A percentile compares a stretch with the other conserved stretches of the same genome.
Conservation (phyloP, 2,329 filamentous ascomycete genomes). For the Cladophialophora yegresii region DNA sequence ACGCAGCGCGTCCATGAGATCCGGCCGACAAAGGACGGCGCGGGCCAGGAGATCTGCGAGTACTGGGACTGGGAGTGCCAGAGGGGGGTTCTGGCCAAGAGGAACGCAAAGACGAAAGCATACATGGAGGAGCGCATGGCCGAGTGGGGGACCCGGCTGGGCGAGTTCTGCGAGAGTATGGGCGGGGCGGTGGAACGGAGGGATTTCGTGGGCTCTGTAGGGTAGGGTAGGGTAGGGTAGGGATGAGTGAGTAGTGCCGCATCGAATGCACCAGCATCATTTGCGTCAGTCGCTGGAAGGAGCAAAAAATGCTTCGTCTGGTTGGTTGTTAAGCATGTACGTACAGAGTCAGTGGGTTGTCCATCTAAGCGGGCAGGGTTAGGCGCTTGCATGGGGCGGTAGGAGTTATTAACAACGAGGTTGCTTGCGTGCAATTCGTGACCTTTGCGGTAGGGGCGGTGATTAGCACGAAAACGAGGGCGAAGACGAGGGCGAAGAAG, state of each 20-base stretch:
- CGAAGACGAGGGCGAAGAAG: not conserved
- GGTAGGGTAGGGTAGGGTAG: too few species aligned
- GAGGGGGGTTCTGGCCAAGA: conserved; percentile 46
- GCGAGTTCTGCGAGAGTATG: conserved; percentile 41
- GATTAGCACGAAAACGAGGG: not conserved
- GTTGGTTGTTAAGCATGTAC: too few species aligned
- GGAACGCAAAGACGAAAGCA: conserved; percentile 48
- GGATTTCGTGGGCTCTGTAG: conserved; percentile 32
- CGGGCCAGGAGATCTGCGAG: conserved; percentile 43
- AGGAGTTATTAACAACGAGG: not conserved
- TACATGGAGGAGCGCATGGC: conserved; percentile 45
- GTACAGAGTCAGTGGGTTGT: too few species aligned
- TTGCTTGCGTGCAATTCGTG: not conserved
- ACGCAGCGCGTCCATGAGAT: conserved; percentile 54
- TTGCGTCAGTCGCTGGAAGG: too few species aligned
- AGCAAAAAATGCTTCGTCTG: not conserved
- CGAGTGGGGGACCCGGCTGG: conserved; percentile 47
- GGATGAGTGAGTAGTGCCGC: too few species aligned
- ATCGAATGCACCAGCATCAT: too few species aligned
- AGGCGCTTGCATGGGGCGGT: not conserved
- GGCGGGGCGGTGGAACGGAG: conserved; percentile 41
- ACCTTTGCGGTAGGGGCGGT: too few species aligned
- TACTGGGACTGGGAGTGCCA: conserved; percentile 49
- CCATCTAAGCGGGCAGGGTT: too few species aligned
- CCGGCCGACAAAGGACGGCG: conserved; percentile 41